A percentile compares a stretch with the other conserved stretches of the same genome.
phyloP scores from a whole-genome alignment of 2,329 filamentous ascomycete genomes.

The Alternaria infectoria region DNA sequence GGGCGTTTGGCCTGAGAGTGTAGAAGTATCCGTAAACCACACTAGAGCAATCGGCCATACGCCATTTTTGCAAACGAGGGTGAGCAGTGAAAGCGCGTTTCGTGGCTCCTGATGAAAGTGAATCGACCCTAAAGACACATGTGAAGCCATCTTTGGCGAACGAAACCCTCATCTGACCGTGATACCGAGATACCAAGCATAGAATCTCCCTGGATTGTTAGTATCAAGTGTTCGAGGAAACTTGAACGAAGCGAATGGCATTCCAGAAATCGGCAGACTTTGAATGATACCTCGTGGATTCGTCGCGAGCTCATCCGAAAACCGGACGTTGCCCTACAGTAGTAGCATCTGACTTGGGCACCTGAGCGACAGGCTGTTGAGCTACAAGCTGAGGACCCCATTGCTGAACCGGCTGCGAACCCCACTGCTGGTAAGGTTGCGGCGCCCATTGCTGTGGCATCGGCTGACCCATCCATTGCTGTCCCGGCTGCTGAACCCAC shows the following conservation, averaged over 20 bases:
- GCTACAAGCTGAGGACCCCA: not conserved
- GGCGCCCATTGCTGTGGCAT: slow-evolving; percentile 10
- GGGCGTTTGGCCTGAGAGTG: not conserved
- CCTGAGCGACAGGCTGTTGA: not conserved
- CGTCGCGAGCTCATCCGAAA: not conserved
- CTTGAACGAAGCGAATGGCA: too few species aligned
- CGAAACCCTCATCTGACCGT: not conserved
- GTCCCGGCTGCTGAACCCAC: slow-evolving; percentile 1
- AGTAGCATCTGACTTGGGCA: slow-evolving; percentile 1
- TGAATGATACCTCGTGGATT: not conserved
- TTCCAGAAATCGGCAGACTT: not conserved
- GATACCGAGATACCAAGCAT: not conserved
- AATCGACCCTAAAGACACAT: not conserved
- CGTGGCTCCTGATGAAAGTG: not conserved
- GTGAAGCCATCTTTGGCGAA: not conserved
- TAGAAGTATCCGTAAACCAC: not conserved
- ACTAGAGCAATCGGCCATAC: not conserved
- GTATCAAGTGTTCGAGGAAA: not conserved
- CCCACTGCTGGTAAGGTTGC: slow-evolving; percentile 12
- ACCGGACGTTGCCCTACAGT: slow-evolving; percentile 6
- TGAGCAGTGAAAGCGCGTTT: not conserved
- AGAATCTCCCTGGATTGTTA: not conserved
- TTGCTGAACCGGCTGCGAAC: not conserved
- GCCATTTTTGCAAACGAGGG: not conserved
- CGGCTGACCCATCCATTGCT: slow-evolving; percentile 13